phyloP scores from a whole-genome alignment of 2,329 filamentous ascomycete genomes.

The Talaromyces funiculosus region DNA sequence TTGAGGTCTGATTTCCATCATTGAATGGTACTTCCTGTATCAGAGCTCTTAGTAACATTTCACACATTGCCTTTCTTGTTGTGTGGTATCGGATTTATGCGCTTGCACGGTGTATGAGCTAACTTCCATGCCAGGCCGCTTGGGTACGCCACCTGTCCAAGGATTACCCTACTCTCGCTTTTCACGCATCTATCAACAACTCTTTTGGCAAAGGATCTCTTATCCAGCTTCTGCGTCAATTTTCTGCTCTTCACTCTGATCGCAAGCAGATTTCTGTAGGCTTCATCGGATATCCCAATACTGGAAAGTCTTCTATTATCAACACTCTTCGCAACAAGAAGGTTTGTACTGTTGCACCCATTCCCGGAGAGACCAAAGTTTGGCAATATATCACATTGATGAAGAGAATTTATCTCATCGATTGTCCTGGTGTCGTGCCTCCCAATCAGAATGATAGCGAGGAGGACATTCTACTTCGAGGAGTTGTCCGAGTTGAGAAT shows the following conservation, averaged over 20 bases:
- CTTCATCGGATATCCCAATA: slow-evolving; percentile 84
- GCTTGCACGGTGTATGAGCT: slow-evolving; percentile 22
- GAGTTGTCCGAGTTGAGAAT: slow-evolving; percentile 90
- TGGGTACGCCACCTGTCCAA: slow-evolving; percentile 88
- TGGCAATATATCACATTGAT: slow-evolving; percentile 97
- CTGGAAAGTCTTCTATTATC: slow-evolving; percentile 94
- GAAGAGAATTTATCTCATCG: slow-evolving; percentile 91
- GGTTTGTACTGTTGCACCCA: slow-evolving; percentile 87
- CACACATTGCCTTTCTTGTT: slow-evolving; percentile 61
- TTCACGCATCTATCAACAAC: slow-evolving; percentile 91
- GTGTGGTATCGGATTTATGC: slow-evolving; percentile 15
- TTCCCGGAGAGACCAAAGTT: slow-evolving; percentile 93
- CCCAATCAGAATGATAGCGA: slow-evolving; percentile 78
- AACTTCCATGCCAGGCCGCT: slow-evolving; percentile 60
- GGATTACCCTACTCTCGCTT: slow-evolving; percentile 88
- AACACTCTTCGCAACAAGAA: slow-evolving; percentile 94
- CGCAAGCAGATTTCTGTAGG: slow-evolving; percentile 94
- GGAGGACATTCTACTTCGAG: slow-evolving; percentile 80
- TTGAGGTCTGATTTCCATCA: slow-evolving; percentile 76
- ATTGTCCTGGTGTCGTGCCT: slow-evolving; percentile 93
- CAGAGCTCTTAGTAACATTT: slow-evolving; percentile 98
- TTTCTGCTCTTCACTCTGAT: slow-evolving; percentile 80
- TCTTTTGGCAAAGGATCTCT: slow-evolving; percentile 93
- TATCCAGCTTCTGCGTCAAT: slow-evolving; percentile 87
- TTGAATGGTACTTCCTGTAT: slow-evolving; percentile 55